Conservation (phyloP, 345 rosid species). For the Hibiscus trionum region DNA sequence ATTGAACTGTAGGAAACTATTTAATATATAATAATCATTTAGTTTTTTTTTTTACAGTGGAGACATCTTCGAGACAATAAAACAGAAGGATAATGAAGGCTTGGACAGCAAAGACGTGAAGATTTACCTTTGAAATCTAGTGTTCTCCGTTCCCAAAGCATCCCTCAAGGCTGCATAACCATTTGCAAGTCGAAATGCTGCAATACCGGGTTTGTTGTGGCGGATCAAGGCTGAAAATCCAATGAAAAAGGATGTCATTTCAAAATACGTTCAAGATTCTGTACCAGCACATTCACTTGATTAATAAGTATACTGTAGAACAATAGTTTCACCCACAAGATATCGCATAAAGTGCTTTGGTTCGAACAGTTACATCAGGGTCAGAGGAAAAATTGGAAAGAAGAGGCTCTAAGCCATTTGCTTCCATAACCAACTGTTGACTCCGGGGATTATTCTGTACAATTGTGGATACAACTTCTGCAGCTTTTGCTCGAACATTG, state of each 20-base stretch:
- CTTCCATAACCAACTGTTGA: slow-evolving; percentile 89
- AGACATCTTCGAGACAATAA: not conserved
- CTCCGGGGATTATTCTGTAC: slow-evolving; percentile 90
- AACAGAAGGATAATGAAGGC: not conserved
- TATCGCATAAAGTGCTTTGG: slow-evolving; percentile 86
- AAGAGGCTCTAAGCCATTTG: slow-evolving; percentile 85
- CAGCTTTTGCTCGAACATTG: slow-evolving; percentile 83
- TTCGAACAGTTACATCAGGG: slow-evolving; percentile 54
- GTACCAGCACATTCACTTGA: not conserved
- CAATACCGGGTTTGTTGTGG: slow-evolving; percentile 68
- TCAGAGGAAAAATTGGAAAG: slow-evolving; percentile 59
- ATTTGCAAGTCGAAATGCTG: slow-evolving; percentile 85
- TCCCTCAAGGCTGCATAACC: slow-evolving; percentile 75
- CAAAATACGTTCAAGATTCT: not conserved
- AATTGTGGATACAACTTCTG: slow-evolving; percentile 70
- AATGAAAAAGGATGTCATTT: slow-evolving; percentile 4
- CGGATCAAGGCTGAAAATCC: slow-evolving; percentile 61
- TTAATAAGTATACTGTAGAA: not conserved
- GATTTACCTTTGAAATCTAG: slow-evolving; percentile 75
- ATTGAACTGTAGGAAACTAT: not conserved
- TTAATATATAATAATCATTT: not conserved
- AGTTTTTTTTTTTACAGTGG: not conserved
- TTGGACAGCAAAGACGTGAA: not conserved
- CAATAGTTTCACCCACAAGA: slow-evolving; percentile 51
- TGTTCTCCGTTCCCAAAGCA: slow-evolving; percentile 60